Conservation (phyloP, 768 basidiomycete species). For the Leccinum aurantiacum region DNA sequence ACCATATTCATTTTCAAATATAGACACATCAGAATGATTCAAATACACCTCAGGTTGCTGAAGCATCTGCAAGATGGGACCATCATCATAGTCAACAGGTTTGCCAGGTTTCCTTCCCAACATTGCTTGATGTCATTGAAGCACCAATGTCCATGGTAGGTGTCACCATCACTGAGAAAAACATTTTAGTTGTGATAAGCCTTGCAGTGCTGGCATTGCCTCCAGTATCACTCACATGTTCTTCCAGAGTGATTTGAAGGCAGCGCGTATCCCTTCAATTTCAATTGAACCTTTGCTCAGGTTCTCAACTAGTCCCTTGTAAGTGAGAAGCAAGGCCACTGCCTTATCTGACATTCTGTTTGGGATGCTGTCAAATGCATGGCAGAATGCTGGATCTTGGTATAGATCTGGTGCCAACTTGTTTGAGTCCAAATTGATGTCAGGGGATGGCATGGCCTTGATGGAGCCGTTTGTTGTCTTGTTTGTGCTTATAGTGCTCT, state of each 20-base stretch:
- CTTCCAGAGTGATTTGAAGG: constrained; percentile 11
- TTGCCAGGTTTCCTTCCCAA: background rate
- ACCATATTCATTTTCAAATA: too few species aligned
- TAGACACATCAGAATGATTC: too few species aligned
- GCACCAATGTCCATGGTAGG: background rate
- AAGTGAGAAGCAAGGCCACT: background rate
- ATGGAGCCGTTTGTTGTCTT: too few species aligned
- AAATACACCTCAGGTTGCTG: too few species aligned
- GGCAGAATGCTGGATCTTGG: background rate
- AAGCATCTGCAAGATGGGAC: too few species aligned
- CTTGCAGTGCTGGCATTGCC: background rate
- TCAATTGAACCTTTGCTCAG: background rate
- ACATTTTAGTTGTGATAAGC: too few species aligned
- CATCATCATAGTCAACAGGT: background rate
- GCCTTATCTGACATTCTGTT: background rate
- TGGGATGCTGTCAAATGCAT: background rate
- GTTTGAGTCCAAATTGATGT: too few species aligned
- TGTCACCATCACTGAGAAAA: background rate
- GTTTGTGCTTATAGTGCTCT: too few species aligned
- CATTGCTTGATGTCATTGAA: background rate
- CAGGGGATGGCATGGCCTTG: too few species aligned
- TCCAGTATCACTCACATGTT: background rate
- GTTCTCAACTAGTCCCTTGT: background rate
- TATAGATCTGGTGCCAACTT: background rate
- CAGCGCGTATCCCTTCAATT: background rate